A percentile compares a stretch with the other conserved stretches of the same genome.
Evolutionary conservation across 495 filamentous ascomycete genomes (phyloP).

Genomic region (Elasticomyces elasticus): DNA sequence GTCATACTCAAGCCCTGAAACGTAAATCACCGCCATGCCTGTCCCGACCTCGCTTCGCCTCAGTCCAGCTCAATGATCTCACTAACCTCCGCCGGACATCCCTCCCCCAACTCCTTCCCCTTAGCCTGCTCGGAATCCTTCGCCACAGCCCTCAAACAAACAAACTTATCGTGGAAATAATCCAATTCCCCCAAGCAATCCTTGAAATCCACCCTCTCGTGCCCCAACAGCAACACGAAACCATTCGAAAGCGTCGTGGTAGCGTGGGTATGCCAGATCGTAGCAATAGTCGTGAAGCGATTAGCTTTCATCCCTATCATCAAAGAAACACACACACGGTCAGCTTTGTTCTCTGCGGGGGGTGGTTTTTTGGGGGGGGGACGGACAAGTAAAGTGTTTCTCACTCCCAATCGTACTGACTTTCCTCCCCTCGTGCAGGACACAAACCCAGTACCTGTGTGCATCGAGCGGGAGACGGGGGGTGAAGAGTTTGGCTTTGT

Average conservation of each 20-base stretch:
- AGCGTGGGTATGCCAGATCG: conserved; percentile 5
- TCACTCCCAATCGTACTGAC: background rate
- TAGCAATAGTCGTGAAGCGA: conserved; percentile 10
- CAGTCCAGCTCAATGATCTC: conserved; percentile 1
- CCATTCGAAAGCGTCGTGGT: conserved; percentile 3
- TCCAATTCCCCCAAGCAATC: conserved; percentile 10
- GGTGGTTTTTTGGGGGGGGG: background rate
- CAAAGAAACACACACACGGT: too few relatives aligned
- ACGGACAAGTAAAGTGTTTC: conserved; percentile 13
- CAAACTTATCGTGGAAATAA: conserved; percentile 7
- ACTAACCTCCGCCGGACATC: background rate
- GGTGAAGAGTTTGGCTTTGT: background rate
- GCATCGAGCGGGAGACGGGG: conserved; percentile 7
- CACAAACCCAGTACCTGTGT: conserved; percentile 21
- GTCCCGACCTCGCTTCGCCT: too few relatives aligned
- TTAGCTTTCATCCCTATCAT: conserved; percentile 13
- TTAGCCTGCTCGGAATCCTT: background rate
- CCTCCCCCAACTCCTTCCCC: conserved; percentile 6
- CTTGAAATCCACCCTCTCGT: conserved; percentile 4
- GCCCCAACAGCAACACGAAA: conserved; percentile 11
- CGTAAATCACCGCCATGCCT: too few relatives aligned
- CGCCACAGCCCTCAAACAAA: conserved; percentile 12
- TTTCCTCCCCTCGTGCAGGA: conserved; percentile 8
- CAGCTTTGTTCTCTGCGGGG: background rate
- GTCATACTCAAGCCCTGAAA: too few relatives aligned